These are phyloP conservation scores for Gossypium lobatum DNA, from an alignment of 441 rosid genomes.

Conservation along the genomic window DNA sequence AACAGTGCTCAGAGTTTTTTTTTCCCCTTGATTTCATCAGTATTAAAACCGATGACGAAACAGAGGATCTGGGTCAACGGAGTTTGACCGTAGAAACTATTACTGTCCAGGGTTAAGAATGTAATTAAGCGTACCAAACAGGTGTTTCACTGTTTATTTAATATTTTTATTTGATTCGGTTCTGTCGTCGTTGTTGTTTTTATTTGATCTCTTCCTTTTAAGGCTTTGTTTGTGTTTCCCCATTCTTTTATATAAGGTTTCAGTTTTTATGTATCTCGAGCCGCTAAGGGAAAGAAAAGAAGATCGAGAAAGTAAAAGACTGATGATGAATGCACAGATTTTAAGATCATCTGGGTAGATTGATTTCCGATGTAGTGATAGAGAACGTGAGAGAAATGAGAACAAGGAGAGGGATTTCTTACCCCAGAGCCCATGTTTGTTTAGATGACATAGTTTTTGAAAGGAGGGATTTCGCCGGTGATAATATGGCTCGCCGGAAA, in stretches of 20 bases:
- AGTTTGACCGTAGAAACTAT: constrained; percentile 30
- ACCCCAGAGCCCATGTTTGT: constrained; percentile 31
- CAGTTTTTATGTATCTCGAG: constrained; percentile 18
- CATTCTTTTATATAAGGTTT: constrained; percentile 28
- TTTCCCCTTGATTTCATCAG: neutral
- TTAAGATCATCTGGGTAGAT: neutral
- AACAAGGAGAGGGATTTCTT: constrained; percentile 50
- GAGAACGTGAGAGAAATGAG: constrained; percentile 32
- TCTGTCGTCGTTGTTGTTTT: constrained; percentile 27
- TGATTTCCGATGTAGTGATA: neutral
- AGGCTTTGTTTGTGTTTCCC: constrained; percentile 18
- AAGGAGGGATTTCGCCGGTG: constrained; percentile 25
- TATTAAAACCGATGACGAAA: constrained; percentile 20
- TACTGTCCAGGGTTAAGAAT: constrained; percentile 17
- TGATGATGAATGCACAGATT: neutral
- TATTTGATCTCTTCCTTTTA: constrained; percentile 23
- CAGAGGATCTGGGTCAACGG: constrained; percentile 43
- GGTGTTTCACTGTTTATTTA: neutral
- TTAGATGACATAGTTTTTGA: constrained; percentile 15
- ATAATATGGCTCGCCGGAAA: constrained; percentile 26
- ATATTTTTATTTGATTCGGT: constrained; percentile 17
- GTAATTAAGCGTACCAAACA: constrained; percentile 21
- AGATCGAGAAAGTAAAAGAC: neutral
- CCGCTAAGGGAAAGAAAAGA: neutral
- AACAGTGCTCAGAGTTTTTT: neutral